Conservation (phyloP, 169 alveolate genomes). For the Plasmodium reichenowi region DNA sequence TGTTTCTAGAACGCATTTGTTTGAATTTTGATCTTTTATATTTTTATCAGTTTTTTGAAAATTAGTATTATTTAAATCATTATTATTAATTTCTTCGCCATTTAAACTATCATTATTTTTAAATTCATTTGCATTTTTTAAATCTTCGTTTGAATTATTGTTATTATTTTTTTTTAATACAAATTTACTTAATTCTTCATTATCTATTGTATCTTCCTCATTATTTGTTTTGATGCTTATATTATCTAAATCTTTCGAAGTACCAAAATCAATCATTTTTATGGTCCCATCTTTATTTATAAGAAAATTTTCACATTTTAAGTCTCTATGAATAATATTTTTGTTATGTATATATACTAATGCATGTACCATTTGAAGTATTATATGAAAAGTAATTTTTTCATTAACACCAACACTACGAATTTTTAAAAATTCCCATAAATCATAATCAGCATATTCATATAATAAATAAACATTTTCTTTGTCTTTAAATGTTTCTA, state of each 20-base stretch:
- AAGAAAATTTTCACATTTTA: slow-evolving; percentile 95
- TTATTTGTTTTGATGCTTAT: not conserved
- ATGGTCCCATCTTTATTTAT: slow-evolving; percentile 90
- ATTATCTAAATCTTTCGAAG: slow-evolving; percentile 85
- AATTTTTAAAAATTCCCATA: slow-evolving; percentile 87
- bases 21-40: slow-evolving; percentile 11
- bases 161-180: slow-evolving; percentile 18
- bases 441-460: slow-evolving; percentile 87
- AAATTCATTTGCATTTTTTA: not conserved
- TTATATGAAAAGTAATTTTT: slow-evolving; percentile 78
- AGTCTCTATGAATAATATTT: slow-evolving; percentile 95
- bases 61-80: slow-evolving; percentile 15
- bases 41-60: slow-evolving; percentile 25
- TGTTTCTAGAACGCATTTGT: slow-evolving; percentile 29
- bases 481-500: slow-evolving; percentile 87
- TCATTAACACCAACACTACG: slow-evolving; percentile 82
- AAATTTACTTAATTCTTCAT: slow-evolving; percentile 9
- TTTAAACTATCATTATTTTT: slow-evolving; percentile 24
- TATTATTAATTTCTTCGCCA: slow-evolving; percentile 15
- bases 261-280: slow-evolving; percentile 96
- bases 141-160: slow-evolving; percentile 37
- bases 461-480: slow-evolving; percentile 84
- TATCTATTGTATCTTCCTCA: slow-evolving; percentile 12
- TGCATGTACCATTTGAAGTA: slow-evolving; percentile 88
- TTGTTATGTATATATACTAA: slow-evolving; percentile 93